A percentile compares a stretch with the other conserved stretches of the same genome.
phyloP scores from a whole-genome alignment of 2,329 filamentous ascomycete species.

The Ophiostoma pallidulum region DNA sequence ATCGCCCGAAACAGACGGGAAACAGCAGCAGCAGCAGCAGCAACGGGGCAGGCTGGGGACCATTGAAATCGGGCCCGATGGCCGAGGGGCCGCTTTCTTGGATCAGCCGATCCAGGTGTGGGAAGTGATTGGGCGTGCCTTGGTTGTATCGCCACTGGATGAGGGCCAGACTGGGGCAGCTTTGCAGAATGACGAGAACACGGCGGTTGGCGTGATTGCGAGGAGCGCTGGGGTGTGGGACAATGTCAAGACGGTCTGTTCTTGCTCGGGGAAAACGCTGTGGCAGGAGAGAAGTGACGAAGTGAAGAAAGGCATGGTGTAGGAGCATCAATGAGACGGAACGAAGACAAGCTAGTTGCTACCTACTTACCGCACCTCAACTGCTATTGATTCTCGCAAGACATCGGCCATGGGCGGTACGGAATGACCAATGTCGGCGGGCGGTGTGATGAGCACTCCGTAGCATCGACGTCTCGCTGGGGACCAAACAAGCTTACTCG shows the following conservation, averaged over 20 bases:
- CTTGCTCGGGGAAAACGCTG: slow-evolving; percentile 93
- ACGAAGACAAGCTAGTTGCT: neutral
- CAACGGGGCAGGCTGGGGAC: slow-evolving; percentile 61
- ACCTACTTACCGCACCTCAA: neutral
- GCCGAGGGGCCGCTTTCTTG: slow-evolving; percentile 70
- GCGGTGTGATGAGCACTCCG: too few relatives aligned
- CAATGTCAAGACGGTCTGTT: slow-evolving; percentile 97
- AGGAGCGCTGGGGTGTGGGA: slow-evolving; percentile 97
- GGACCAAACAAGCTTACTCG: too few relatives aligned
- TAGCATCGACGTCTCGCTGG: too few relatives aligned
- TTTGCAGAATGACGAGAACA: slow-evolving; percentile 69
- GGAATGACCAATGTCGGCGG: too few relatives aligned
- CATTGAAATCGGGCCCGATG: slow-evolving; percentile 64
- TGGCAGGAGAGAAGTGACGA: slow-evolving; percentile 96
- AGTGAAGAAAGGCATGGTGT: slow-evolving; percentile 83
- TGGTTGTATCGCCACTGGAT: slow-evolving; percentile 66
- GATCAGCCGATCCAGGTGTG: slow-evolving; percentile 79
- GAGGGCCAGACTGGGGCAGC: slow-evolving; percentile 42
- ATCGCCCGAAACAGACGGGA: slow-evolving; percentile 15
- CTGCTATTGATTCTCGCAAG: too few relatives aligned
- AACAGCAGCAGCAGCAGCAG: slow-evolving; percentile 34
- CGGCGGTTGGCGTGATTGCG: slow-evolving; percentile 86
- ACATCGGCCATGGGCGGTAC: too few relatives aligned
- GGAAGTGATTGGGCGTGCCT: slow-evolving; percentile 91
- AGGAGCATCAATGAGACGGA: neutral